phyloP scores from a whole-genome alignment of 129 eudicot genomes.

The Sambucus nigra region DNA sequence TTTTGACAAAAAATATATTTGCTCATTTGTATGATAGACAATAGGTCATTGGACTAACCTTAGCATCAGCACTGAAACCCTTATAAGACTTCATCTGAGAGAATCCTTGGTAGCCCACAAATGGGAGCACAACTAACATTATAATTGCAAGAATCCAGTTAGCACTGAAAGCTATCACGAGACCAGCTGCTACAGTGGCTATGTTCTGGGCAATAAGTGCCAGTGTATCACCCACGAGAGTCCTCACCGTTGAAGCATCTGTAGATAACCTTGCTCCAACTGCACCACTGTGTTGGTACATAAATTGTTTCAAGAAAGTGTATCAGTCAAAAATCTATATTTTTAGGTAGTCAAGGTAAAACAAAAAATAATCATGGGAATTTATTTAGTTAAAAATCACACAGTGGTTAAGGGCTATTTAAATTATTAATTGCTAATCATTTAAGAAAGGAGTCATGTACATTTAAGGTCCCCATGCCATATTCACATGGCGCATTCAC shows the following conservation, averaged over 20 bases:
- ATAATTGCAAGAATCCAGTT: constrained; percentile 47
- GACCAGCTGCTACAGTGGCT: constrained; percentile 33
- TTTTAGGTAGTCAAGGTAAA: neutral
- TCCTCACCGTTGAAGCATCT: constrained; percentile 38
- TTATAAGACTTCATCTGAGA: constrained; percentile 24
- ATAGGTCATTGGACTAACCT: too few species aligned
- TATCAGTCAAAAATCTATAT: neutral
- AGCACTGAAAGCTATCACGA: constrained; percentile 37
- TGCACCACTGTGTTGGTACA: constrained; percentile 37
- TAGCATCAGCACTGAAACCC: constrained; percentile 43
- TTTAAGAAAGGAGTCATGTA: too few species aligned
- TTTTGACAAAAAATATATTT: too few species aligned
- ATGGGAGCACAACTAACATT: constrained; percentile 30
- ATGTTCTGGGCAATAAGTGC: constrained; percentile 35
- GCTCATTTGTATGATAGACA: too few species aligned
- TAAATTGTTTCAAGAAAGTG: neutral
- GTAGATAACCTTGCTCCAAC: constrained; percentile 47
- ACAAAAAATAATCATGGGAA: too few species aligned
- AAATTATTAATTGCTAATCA: too few species aligned
- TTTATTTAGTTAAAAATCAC: too few species aligned
- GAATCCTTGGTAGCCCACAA: constrained; percentile 28
- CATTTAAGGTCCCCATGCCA: too few species aligned
- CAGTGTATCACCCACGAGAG: constrained; percentile 36
- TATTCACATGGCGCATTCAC: too few species aligned
- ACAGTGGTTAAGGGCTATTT: too few species aligned